Percentiles rank a stretch among this genome's conserved stretches.
Conservation (phyloP, 768 basidiomycete genomes). For the Stropharia rugosoannulata region DNA sequence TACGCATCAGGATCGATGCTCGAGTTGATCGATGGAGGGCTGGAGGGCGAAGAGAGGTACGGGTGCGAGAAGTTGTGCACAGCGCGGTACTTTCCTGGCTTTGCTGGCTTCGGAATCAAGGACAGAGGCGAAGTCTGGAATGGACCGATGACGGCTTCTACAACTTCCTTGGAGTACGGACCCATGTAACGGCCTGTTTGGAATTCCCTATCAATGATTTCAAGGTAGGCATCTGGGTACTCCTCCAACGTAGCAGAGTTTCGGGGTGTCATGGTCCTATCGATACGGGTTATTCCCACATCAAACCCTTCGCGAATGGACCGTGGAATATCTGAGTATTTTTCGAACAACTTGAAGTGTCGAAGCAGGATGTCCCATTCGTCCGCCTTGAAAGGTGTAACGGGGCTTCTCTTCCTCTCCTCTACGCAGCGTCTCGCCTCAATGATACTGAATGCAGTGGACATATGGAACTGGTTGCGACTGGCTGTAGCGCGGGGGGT, state of each 20-base stretch:
- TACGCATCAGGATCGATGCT: conserved; percentile 27
- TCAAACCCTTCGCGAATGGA: conserved; percentile 26
- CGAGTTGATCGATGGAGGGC: conserved; percentile 26
- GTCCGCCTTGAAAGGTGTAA: neutral
- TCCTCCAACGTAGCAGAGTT: conserved; percentile 22
- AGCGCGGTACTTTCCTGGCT: conserved; percentile 24
- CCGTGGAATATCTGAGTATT: conserved; percentile 10
- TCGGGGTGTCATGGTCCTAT: conserved; percentile 21
- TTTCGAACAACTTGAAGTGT: neutral
- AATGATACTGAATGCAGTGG: conserved; percentile 19
- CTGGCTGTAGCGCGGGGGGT: too few species aligned
- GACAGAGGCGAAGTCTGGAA: conserved; percentile 36
- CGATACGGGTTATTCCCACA: conserved; percentile 25
- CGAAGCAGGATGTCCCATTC: neutral
- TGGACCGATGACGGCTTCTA: conserved; percentile 27
- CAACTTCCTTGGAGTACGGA: conserved; percentile 16
- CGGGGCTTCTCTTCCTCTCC: conserved; percentile 12
- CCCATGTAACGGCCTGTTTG: conserved; percentile 24
- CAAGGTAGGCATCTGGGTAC: conserved; percentile 6
- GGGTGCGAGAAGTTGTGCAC: conserved; percentile 36
- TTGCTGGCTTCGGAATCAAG: conserved; percentile 30
- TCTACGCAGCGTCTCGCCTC: conserved; percentile 38
- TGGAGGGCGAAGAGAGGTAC: neutral
- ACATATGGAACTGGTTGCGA: too few species aligned
- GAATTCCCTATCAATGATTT: conserved; percentile 20